phyloP scores from a whole-genome alignment of 1,139 yeast genomes.

The Kodamaea anthophila region DNA sequence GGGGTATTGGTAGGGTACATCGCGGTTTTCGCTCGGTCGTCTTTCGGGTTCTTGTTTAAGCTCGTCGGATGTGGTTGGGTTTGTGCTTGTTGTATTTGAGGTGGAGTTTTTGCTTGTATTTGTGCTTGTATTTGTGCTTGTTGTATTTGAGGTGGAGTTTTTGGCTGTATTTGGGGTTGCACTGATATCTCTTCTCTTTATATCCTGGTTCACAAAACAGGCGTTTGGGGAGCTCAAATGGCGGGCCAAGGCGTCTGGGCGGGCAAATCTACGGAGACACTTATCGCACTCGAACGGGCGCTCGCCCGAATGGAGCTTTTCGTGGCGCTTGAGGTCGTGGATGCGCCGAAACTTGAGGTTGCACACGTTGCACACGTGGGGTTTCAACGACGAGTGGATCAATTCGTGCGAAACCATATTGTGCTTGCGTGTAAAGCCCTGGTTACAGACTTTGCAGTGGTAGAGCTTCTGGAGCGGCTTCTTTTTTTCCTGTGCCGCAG shows the following conservation, averaged over 20 bases:
- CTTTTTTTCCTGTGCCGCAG: no score
- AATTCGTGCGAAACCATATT: constrained; percentile 69
- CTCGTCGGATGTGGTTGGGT: constrained; percentile 3
- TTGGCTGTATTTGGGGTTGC: constrained; percentile 1
- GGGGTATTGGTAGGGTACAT: no score
- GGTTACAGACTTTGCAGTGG: constrained; percentile 54
- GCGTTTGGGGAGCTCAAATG: constrained; percentile 48
- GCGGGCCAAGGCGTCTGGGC: constrained; percentile 72
- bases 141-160: constrained; percentile 1
- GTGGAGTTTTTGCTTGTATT: background rate
- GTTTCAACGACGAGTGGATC: constrained; percentile 63
- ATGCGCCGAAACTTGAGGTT: constrained; percentile 59
- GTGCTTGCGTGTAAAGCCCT: constrained; percentile 63
- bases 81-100: constrained; percentile 3
- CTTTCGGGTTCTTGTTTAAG: no score
- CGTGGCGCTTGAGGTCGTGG: constrained; percentile 74
- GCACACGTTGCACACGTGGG: constrained; percentile 64
- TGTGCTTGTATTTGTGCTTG: constrained; percentile 4
- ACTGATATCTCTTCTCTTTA: constrained; percentile 2
- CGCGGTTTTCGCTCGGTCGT: no score
- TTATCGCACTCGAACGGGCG: constrained; percentile 57
- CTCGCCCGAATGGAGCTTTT: constrained; percentile 70
- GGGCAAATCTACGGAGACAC: constrained; percentile 65
- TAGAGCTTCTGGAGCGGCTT: constrained; percentile 21
- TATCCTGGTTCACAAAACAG: constrained; percentile 18